phyloP scores from a whole-genome alignment of 129 eudicot genomes.

The Lactuca saligna region DNA sequence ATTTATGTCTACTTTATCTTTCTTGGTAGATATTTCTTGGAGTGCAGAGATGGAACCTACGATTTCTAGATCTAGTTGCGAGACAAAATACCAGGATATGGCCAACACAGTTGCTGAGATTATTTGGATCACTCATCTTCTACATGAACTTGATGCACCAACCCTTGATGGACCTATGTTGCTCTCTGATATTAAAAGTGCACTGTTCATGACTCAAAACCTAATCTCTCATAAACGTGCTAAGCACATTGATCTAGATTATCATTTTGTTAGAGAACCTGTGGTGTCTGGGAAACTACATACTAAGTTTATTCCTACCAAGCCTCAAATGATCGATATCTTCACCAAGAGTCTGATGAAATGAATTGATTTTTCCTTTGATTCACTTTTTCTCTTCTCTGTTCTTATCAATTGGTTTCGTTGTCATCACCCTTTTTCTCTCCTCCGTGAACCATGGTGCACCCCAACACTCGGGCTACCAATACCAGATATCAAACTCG shows the following conservation, averaged over 20 bases:
- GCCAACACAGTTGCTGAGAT: background rate
- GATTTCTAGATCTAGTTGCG: background rate
- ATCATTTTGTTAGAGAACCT: background rate
- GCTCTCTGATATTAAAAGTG: background rate
- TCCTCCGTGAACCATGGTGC: too few relatives aligned
- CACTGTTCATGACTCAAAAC: background rate
- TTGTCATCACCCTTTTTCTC: too few relatives aligned
- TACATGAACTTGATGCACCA: background rate
- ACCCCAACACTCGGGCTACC: too few relatives aligned
- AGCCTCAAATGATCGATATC: too few relatives aligned
- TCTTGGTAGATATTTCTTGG: too few relatives aligned
- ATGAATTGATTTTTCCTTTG: too few relatives aligned
- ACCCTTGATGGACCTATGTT: background rate
- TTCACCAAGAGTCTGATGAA: too few relatives aligned
- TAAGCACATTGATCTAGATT: background rate
- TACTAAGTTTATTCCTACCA: too few relatives aligned
- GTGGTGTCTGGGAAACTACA: background rate
- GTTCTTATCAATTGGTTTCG: too few relatives aligned
- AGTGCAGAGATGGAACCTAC: background rate
- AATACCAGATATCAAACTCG: too few relatives aligned
- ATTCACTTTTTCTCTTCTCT: too few relatives aligned
- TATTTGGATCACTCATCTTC: background rate
- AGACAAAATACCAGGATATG: slow-evolving; percentile 1
- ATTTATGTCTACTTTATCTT: too few relatives aligned
- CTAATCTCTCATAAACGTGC: background rate